Conservation (phyloP, 768 basidiomycete genomes). For the Mycena vulgaris region DNA sequence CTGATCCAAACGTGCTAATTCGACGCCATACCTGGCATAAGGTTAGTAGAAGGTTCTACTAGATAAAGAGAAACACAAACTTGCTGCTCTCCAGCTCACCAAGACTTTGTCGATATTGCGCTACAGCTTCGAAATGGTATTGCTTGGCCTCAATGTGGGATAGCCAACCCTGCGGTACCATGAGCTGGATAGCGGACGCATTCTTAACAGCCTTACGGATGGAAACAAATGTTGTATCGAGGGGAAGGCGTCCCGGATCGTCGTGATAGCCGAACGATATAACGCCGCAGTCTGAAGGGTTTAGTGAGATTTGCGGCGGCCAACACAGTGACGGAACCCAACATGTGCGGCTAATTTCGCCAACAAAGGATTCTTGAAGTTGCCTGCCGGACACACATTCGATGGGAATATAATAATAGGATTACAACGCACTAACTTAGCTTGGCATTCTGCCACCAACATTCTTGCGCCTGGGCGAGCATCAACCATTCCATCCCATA, state of each 20-base stretch:
- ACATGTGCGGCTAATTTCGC: constrained; percentile 88
- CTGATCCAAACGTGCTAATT: constrained; percentile 82
- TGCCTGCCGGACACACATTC: constrained; percentile 54
- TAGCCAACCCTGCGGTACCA: constrained; percentile 75
- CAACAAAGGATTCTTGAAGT: constrained; percentile 86
- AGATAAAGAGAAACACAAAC: constrained; percentile 53
- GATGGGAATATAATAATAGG: constrained; percentile 30
- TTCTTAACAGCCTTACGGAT: constrained; percentile 57
- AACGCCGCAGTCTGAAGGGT: constrained; percentile 69
- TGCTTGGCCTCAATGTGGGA: constrained; percentile 87
- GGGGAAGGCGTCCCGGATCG: constrained; percentile 61
- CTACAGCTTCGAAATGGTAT: constrained; percentile 89
- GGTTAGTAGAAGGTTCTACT: constrained; percentile 10
- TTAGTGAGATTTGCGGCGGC: constrained; percentile 15
- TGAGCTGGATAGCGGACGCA: neutral
- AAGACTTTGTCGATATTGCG: constrained; percentile 89
- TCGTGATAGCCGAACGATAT: constrained; percentile 67
- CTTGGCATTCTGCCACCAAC: constrained; percentile 94
- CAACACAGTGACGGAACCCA: constrained; percentile 29
- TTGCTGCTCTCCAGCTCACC: constrained; percentile 88
- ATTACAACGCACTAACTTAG: constrained; percentile 66
- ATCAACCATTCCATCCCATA: constrained; percentile 80
- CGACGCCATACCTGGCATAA: constrained; percentile 82
- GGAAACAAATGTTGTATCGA: constrained; percentile 66
- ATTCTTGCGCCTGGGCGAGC: constrained; percentile 97